A percentile compares a stretch with the other conserved stretches of the same genome.
phyloP scores from a whole-genome alignment of 2,329 filamentous ascomycete species.

The Colletotrichum gloeosporioides region DNA sequence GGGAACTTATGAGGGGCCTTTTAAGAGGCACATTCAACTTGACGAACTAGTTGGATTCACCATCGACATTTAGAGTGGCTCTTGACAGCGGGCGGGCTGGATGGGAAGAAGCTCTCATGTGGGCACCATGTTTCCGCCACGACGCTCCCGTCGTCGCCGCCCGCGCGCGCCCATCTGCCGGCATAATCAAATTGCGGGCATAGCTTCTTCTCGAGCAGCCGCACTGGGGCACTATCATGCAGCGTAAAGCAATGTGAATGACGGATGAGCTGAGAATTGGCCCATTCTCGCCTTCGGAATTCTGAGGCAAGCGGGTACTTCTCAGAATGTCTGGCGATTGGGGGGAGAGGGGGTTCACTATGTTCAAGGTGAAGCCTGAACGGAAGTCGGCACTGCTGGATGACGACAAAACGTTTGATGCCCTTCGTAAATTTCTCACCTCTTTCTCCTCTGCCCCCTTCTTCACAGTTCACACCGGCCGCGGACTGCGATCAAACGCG shows the following conservation, averaged over 20 bases:
- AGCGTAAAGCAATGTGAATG: neutral
- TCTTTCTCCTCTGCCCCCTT: neutral
- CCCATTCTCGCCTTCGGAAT: neutral
- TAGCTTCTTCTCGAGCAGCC: neutral
- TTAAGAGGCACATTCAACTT: neutral
- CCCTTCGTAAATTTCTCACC: neutral
- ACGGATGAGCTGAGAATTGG: neutral
- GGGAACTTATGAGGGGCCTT: neutral
- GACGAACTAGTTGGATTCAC: slow-evolving; percentile 9
- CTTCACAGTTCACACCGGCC: neutral
- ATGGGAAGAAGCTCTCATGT: neutral
- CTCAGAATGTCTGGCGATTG: neutral
- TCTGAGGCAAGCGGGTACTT: neutral
- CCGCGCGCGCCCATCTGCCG: neutral
- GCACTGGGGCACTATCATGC: neutral
- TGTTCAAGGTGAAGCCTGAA: neutral
- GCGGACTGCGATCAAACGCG: neutral
- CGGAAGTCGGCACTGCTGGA: neutral
- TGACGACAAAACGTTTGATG: neutral
- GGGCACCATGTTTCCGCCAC: neutral
- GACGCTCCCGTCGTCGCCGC: neutral
- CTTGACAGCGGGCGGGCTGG: neutral
- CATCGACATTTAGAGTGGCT: neutral
- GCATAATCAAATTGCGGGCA: neutral
- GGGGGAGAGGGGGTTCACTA: neutral